A percentile compares a stretch with the other conserved stretches of the same genome.
phyloP scores from a whole-genome alignment of 1,284 basidiomycete genomes.

The Laetiporus sulphureus region DNA sequence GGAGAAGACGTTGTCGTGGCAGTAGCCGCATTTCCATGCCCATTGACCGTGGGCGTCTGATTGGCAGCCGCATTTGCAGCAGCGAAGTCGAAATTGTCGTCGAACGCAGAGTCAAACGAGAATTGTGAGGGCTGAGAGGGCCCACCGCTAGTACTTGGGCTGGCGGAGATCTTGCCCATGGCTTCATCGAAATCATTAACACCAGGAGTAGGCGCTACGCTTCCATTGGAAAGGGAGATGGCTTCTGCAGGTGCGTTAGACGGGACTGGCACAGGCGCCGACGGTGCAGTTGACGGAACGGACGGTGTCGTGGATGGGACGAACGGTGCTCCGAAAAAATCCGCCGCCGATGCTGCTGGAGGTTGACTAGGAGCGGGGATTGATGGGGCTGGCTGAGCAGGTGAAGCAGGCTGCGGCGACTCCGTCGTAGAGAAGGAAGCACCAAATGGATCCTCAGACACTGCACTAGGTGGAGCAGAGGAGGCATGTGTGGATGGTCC shows the following conservation, averaged over 20 bases:
- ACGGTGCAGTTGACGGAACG: conserved; percentile 10
- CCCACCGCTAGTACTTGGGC: conserved; percentile 27
- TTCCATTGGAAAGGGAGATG: conserved; percentile 17
- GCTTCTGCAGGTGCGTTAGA: conserved; percentile 11
- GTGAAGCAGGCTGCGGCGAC: conserved; percentile 7
- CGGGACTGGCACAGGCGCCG: conserved; percentile 11
- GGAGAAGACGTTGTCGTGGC: conserved; percentile 14
- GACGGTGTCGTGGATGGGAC: too few species aligned
- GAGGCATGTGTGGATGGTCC: conserved; percentile 21
- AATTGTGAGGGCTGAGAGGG: conserved; percentile 34
- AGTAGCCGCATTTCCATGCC: conserved; percentile 6
- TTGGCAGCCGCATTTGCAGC: conserved; percentile 36
- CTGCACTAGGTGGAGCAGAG: conserved; percentile 22
- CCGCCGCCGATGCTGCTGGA: not conserved
- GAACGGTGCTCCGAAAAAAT: conserved; percentile 14
- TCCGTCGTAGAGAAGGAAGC: conserved; percentile 18
- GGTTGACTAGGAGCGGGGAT: not conserved
- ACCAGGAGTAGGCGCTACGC: conserved; percentile 29
- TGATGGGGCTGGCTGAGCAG: conserved; percentile 1
- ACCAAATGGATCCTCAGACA: conserved; percentile 65
- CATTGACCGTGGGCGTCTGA: conserved; percentile 11
- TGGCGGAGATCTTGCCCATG: conserved; percentile 45
- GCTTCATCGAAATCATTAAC: conserved; percentile 72
- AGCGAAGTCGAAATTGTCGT: conserved; percentile 83
- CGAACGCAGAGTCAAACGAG: conserved; percentile 69